Conservation (phyloP, 805 yeast genomes). For the Yarrowia porcina region DNA sequence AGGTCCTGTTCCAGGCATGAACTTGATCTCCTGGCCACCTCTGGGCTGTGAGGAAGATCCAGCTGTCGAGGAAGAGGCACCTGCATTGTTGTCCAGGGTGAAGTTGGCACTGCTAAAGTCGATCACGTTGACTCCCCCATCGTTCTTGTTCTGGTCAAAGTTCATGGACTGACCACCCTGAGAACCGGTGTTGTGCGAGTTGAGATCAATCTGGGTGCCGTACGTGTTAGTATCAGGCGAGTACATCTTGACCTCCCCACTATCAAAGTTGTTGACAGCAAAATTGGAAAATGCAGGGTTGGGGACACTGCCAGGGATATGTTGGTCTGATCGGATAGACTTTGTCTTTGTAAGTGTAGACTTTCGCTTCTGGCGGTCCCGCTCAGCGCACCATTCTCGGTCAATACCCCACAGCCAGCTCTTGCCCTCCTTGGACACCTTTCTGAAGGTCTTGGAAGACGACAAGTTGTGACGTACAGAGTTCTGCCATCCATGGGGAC, state of each 20-base stretch:
- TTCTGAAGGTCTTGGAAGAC: conserved; percentile 77
- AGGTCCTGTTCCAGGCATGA: conserved; percentile 19
- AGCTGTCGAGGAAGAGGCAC: neutral
- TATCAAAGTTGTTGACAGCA: conserved; percentile 12
- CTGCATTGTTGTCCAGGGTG: conserved; percentile 3
- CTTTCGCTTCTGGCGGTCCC: conserved; percentile 68
- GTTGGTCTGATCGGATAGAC: neutral
- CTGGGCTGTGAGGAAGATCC: neutral
- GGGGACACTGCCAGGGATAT: conserved; percentile 13
- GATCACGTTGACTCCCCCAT: conserved; percentile 17
- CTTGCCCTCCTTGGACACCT: conserved; percentile 80
- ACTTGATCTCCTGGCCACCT: conserved; percentile 19
- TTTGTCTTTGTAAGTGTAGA: conserved; percentile 26
- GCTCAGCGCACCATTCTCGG: conserved; percentile 76
- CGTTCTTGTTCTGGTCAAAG: conserved; percentile 13
- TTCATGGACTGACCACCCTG: neutral
- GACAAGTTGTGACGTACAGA: conserved; percentile 87
- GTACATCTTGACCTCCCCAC: conserved; percentile 23
- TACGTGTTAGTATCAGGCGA: conserved; percentile 25
- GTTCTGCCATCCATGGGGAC: conserved; percentile 98
- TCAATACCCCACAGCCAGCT: conserved; percentile 96
- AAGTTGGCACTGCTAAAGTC: conserved; percentile 22
- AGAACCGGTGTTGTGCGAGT: neutral
- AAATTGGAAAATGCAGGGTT: conserved; percentile 23
- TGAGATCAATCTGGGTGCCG: conserved; percentile 24